A percentile compares a stretch with the other conserved stretches of the same genome.
Conservation (phyloP, 2,329 filamentous ascomycete species). For the Cladobotryum protrusum region DNA sequence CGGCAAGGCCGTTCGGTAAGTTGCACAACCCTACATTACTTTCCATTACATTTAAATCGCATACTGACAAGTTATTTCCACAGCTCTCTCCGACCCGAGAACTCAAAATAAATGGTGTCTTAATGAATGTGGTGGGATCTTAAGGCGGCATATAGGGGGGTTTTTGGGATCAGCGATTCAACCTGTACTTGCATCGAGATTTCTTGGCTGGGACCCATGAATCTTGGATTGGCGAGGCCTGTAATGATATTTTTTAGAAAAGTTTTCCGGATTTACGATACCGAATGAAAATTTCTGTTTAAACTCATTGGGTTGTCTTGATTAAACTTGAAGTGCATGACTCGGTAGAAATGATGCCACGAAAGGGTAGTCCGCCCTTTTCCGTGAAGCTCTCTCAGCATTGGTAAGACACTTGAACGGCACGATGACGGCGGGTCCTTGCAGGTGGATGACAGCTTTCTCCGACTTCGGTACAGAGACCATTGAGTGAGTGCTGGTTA, state of each 20-base stretch:
- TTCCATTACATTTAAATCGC: background rate
- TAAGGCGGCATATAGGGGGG: slow-evolving; percentile 3
- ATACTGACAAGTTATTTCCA: slow-evolving; percentile 19
- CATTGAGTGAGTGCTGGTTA: too few species aligned
- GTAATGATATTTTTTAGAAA: slow-evolving; percentile 5
- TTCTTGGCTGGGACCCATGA: slow-evolving; percentile 7
- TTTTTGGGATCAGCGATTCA: slow-evolving; percentile 1
- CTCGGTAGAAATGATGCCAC: too few species aligned
- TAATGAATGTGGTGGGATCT: background rate
- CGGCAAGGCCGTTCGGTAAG: slow-evolving; percentile 89
- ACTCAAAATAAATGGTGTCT: slow-evolving; percentile 50
- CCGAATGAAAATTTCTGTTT: slow-evolving; percentile 8
- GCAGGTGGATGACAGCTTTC: too few species aligned
- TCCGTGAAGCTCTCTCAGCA: too few species aligned
- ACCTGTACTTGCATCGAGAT: slow-evolving; percentile 9
- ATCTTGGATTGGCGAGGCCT: slow-evolving; percentile 10
- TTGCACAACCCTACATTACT: slow-evolving; percentile 13
- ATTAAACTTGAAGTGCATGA: too few species aligned
- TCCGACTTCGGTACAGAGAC: too few species aligned
- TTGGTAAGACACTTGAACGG: too few species aligned
- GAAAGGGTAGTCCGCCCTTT: too few species aligned
- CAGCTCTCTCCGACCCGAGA: slow-evolving; percentile 76
- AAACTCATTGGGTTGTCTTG: background rate
- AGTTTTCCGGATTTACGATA: slow-evolving; percentile 10
- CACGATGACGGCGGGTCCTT: too few species aligned